phyloP scores from a whole-genome alignment of 345 rosid genomes.

The Populus euphratica region DNA sequence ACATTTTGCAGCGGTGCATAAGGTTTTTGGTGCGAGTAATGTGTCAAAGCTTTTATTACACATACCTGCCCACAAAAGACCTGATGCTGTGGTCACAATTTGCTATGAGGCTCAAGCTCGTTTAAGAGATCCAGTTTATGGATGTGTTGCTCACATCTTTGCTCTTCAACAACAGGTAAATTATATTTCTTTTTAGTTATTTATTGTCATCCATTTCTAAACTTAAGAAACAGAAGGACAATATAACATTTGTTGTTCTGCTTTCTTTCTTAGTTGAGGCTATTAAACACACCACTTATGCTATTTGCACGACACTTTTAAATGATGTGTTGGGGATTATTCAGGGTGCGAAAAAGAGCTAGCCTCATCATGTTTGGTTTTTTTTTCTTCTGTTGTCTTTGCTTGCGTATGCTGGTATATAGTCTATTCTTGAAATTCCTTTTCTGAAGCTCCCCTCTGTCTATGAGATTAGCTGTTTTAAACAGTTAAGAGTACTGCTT shows the following conservation, averaged over 20 bases:
- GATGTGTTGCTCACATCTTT: slow-evolving; percentile 35
- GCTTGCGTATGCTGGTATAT: neutral
- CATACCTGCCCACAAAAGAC: slow-evolving; percentile 25
- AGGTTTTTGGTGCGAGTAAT: slow-evolving; percentile 35
- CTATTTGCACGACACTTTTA: neutral
- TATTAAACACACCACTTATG: neutral
- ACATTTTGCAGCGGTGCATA: slow-evolving; percentile 36
- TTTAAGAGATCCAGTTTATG: slow-evolving; percentile 32
- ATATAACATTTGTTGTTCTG: neutral
- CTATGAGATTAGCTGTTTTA: neutral
- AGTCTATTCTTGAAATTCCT: neutral
- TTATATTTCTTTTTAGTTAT: neutral
- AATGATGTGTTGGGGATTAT: neutral
- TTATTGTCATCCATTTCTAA: neutral
- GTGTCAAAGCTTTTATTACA: slow-evolving; percentile 27
- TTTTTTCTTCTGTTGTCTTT: neutral
- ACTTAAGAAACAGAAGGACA: neutral
- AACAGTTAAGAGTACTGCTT: neutral
- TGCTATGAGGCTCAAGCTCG: slow-evolving; percentile 33
- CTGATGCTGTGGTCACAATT: slow-evolving; percentile 27
- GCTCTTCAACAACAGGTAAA: slow-evolving; percentile 35
- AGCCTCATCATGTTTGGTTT: neutral
- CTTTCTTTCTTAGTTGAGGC: neutral
- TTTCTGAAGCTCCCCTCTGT: neutral
- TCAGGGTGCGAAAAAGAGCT: too few species aligned